These are phyloP conservation scores for Microsporum audouinii DNA, from an alignment of 2,329 filamentous ascomycete genomes.

Conservation along the genomic window DNA sequence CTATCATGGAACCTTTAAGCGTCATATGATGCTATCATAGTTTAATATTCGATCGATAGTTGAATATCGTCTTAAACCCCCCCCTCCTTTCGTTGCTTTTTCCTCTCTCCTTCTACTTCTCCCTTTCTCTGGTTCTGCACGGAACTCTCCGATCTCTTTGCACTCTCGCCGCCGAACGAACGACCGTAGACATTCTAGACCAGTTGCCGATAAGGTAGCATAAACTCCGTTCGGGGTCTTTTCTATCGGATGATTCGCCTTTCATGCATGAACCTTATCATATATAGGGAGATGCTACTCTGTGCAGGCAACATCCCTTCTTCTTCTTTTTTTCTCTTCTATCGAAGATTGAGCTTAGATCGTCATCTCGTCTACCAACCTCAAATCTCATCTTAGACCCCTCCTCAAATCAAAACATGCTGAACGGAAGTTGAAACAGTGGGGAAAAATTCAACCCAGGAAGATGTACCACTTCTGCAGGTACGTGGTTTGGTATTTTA, in stretches of 20 bases:
- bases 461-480: not conserved
- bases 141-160: not conserved
- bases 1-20: not conserved
- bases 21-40: not conserved
- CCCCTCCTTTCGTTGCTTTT: not conserved
- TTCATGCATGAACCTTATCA: conserved; percentile 3
- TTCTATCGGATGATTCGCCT: conserved; percentile 1
- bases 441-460: not conserved
- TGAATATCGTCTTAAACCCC: not conserved
- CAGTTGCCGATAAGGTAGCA: not conserved
- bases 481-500: not conserved
- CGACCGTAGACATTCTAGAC: not conserved
- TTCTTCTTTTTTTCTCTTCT: not conserved
- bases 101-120: not conserved
- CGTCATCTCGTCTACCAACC: not conserved
- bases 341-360: not conserved
- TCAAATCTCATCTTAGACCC: not conserved
- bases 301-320: not conserved
- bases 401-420: not conserved
- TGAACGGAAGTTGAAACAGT: not conserved
- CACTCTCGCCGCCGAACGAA: not conserved
- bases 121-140: not conserved
- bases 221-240: not conserved
- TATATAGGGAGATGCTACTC: not conserved
- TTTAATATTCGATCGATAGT: not conserved